Evolutionary conservation across 345 rosid genomes (phyloP).

Genomic region (Arabis alpina): DNA sequence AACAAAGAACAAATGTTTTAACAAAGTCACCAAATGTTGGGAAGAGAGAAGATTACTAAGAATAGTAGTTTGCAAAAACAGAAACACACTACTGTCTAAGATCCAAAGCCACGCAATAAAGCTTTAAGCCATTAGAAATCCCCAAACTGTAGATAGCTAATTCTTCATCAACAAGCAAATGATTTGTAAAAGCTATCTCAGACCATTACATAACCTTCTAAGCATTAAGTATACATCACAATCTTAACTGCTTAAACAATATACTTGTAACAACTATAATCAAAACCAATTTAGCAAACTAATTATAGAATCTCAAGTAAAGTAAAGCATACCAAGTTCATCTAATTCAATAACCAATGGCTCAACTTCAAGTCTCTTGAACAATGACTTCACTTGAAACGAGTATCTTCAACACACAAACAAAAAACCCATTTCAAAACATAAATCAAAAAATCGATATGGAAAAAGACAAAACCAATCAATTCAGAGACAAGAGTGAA

Average conservation of each 20-base stretch:
- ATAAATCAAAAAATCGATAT: background rate
- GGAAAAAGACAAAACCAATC: background rate
- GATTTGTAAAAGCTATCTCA: background rate
- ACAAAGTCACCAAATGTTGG: background rate
- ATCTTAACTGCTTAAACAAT: too few species aligned
- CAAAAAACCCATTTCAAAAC: background rate
- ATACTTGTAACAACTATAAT: too few species aligned
- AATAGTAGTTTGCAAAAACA: constrained; percentile 12
- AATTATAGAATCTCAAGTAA: background rate
- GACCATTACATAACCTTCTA: background rate
- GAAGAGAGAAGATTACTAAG: constrained; percentile 2
- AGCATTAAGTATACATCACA: background rate
- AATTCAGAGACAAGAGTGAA: constrained; percentile 29
- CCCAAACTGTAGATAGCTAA: background rate
- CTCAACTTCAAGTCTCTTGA: constrained; percentile 66
- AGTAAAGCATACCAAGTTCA: constrained; percentile 63
- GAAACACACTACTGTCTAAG: background rate
- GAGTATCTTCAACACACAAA: constrained; percentile 64
- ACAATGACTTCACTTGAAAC: constrained; percentile 79
- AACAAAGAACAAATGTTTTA: constrained; percentile 5
- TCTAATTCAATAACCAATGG: constrained; percentile 89
- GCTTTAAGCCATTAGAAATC: constrained; percentile 4
- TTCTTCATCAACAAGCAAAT: constrained; percentile 12
- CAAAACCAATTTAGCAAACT: background rate
- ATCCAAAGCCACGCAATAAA: constrained; percentile 13